Evolutionary conservation across 345 rosid genomes (phyloP).

Genomic region (Heritiera littoralis): DNA sequence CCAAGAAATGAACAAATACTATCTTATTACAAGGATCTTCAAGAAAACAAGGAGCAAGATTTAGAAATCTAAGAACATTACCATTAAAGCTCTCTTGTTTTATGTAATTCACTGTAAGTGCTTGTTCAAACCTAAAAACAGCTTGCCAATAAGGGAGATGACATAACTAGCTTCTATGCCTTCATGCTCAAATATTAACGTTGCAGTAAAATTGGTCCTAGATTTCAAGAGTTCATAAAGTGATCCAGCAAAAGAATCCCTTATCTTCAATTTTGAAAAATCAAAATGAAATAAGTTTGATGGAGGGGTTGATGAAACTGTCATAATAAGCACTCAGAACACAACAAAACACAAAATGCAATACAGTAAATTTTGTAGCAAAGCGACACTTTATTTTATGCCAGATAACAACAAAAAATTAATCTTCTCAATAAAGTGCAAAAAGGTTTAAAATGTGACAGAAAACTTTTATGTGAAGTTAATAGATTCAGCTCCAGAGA

Average conservation of each 20-base stretch:
- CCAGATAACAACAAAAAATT: not conserved
- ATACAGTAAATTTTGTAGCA: not conserved
- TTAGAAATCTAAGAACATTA: too few relatives aligned
- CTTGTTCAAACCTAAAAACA: slow-evolving; percentile 1
- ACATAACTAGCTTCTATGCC: not conserved
- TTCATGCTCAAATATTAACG: not conserved
- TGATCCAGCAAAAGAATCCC: not conserved
- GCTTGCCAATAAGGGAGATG: not conserved
- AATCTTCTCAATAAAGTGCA: not conserved
- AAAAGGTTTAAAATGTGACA: not conserved
- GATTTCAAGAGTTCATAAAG: not conserved
- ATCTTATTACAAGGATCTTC: not conserved
- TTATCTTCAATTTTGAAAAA: not conserved
- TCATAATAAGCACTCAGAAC: not conserved
- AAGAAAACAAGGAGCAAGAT: not conserved
- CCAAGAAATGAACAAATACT: not conserved
- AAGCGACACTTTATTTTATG: not conserved
- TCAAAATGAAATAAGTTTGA: not conserved
- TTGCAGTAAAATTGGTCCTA: not conserved
- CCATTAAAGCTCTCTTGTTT: not conserved
- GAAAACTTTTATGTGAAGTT: too few relatives aligned
- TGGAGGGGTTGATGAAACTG: not conserved
- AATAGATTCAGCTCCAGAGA: too few relatives aligned
- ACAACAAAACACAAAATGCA: not conserved
- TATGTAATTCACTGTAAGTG: slow-evolving; percentile 5